Evolutionary conservation across 2,329 filamentous ascomycete genomes (phyloP).

Genomic region (Aspergillus arachidicola): DNA sequence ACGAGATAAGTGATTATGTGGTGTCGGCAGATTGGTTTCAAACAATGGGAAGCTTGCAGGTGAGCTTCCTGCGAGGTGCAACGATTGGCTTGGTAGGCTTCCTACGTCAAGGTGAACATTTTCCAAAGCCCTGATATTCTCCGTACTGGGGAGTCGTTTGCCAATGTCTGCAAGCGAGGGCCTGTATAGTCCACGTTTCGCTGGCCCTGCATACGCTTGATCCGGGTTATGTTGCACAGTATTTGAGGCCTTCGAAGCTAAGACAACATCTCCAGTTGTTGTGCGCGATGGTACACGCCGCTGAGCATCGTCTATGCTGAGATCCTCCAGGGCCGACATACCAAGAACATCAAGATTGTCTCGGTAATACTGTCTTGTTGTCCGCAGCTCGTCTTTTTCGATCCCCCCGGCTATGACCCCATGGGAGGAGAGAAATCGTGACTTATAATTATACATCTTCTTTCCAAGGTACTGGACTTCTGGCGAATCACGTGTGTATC

Average conservation of each 20-base stretch:
- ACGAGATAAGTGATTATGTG: conserved; percentile 39
- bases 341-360: conserved; percentile 47
- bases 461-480: conserved; percentile 47
- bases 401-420: conserved; percentile 44
- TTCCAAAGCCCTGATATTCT: conserved; percentile 23
- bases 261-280: conserved; percentile 22
- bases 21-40: conserved; percentile 24
- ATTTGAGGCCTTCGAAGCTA: conserved; percentile 24
- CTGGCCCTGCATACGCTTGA: conserved; percentile 15
- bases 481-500: conserved; percentile 44
- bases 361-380: conserved; percentile 44
- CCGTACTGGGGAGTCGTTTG: conserved; percentile 19
- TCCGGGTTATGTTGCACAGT: conserved; percentile 21
- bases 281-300: conserved; percentile 24
- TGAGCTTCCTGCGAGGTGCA: conserved; percentile 32
- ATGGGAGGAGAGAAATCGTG: conserved; percentile 44
- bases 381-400: conserved; percentile 41
- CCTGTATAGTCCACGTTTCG: conserved; percentile 11
- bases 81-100: conserved; percentile 24
- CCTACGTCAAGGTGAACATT: conserved; percentile 27
- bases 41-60: conserved; percentile 37
- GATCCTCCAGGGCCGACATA: conserved; percentile 38
- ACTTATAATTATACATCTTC: conserved; percentile 45
- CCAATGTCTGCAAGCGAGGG: conserved; percentile 20
- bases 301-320: conserved; percentile 29